A percentile compares a stretch with the other conserved stretches of the same genome.
Evolutionary conservation across 305 asterid genomes (phyloP).

Genomic region (Nicotiana rustica): DNA sequence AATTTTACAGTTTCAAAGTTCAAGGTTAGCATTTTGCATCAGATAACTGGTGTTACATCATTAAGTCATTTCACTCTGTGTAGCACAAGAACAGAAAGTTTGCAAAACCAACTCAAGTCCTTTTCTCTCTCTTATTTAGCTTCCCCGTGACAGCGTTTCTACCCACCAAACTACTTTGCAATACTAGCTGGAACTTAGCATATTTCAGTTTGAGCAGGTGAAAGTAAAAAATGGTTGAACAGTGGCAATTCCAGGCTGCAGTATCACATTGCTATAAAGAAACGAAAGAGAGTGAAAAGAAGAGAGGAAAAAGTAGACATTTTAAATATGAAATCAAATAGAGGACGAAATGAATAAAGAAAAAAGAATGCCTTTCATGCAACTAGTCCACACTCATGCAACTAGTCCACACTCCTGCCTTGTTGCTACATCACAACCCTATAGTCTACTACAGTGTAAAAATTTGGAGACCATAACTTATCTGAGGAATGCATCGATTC

Average conservation of each 20-base stretch:
- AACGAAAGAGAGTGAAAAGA: neutral
- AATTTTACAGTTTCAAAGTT: no score
- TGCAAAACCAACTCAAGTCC: neutral
- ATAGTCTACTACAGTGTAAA: conserved; percentile 9
- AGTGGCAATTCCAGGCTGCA: neutral
- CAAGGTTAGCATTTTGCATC: neutral
- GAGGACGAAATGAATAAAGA: conserved; percentile 26
- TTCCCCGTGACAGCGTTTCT: neutral
- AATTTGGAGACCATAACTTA: neutral
- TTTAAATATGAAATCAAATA: neutral
- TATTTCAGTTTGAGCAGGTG: conserved; percentile 7
- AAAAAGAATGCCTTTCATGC: conserved; percentile 7
- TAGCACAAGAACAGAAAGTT: neutral
- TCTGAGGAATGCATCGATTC: conserved; percentile 13
- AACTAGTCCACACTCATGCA: neutral
- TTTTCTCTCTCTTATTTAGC: neutral
- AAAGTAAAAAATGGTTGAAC: conserved; percentile 5
- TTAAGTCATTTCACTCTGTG: neutral
- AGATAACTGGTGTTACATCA: neutral
- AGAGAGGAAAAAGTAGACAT: neutral
- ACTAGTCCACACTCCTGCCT: neutral
- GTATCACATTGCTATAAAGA: neutral
- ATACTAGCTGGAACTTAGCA: neutral
- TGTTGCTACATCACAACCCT: neutral
- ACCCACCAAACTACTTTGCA: conserved; percentile 4